Evolutionary conservation across 257 asterid genomes (phyloP).

Genomic region (Paraleonurus japonicus): DNA sequence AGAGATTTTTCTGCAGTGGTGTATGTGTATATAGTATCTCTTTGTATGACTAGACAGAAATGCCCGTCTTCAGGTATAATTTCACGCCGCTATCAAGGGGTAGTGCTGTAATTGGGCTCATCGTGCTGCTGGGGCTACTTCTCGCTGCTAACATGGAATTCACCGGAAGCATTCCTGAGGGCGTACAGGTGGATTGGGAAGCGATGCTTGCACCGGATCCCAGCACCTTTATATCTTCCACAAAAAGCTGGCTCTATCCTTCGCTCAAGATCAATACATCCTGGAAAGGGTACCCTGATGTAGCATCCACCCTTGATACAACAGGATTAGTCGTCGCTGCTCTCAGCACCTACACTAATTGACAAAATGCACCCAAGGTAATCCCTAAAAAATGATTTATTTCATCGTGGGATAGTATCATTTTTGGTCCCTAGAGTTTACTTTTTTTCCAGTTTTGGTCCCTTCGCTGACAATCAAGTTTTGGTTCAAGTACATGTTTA

Average conservation of each 20-base stretch:
- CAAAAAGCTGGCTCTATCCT: slow-evolving; percentile 81
- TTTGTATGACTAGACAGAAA: slow-evolving; percentile 23
- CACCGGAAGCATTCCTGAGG: slow-evolving; percentile 87
- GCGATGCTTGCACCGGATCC: slow-evolving; percentile 84
- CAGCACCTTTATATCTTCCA: slow-evolving; percentile 46
- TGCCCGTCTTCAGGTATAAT: slow-evolving; percentile 65
- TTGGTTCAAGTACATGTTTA: no score
- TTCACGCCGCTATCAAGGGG: slow-evolving; percentile 92
- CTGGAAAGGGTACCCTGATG: slow-evolving; percentile 95
- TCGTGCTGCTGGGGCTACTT: slow-evolving; percentile 79
- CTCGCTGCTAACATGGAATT: slow-evolving; percentile 98
- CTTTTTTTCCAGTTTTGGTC: no score
- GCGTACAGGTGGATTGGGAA: slow-evolving; percentile 95
- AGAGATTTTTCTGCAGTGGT: slow-evolving; percentile 9
- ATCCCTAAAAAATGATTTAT: not conserved
- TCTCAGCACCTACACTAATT: slow-evolving; percentile 71
- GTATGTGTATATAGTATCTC: not conserved
- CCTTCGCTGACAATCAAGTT: no score
- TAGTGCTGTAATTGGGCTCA: slow-evolving; percentile 69
- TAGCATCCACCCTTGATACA: slow-evolving; percentile 80
- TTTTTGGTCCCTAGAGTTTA: no score
- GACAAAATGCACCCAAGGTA: slow-evolving; percentile 33
- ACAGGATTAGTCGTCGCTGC: slow-evolving; percentile 91
- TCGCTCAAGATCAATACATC: slow-evolving; percentile 76
- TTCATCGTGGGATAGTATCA: no score